Evolutionary conservation across 2,329 filamentous ascomycete genomes (phyloP), one percentile per base, ranked within the genome.

Genomic region (Beauveria scarabaeidicola): DNA sequence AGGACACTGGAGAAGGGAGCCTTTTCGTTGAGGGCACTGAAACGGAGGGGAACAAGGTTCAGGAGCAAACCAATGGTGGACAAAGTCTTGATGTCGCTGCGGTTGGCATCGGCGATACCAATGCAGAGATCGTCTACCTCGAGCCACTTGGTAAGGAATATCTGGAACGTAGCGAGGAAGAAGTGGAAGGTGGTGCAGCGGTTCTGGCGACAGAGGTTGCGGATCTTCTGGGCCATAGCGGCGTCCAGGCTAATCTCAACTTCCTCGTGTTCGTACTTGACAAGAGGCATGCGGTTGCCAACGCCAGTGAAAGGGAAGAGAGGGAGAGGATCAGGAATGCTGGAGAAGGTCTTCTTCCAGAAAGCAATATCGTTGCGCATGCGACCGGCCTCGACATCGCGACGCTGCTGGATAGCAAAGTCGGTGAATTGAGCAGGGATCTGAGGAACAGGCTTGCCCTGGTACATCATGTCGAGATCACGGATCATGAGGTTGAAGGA

Each of bases 391-490:
- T 68, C 64, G 27, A 69, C 65, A 3, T 68, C 68, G 6, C 63
- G 54, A 1, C 66, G 64, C 61, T 78, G 74, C 2, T 66, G 63
- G 8, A 62, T 43, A 0, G 75, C 66, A 51, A 74, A 77, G 21
- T 74, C 72, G 0, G 70, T 59, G 61, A 72, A 78, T 60, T 61
- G 60, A 32, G 48, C 52, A n/a, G 77, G 74, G 4, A 61, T 61
- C 40, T 62, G 47, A 2, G 65, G 64, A 51, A 61, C 56, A 9
- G 29, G 64, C 32, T 63, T 60, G 25, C 58, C 62, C n/a, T 69
- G 68, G 66, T 81, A 82, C 0, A 66, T 70, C 53, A 68, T 72
- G 25, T 77, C 69, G 25, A 82, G 62, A 44, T 82, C 78, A 1
- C 63, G 48, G 21, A 80, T 62, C 36, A 83, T 67, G 5, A 81